Base-by-base conservation (phyloP, 768 basidiomycete species). In the Mycena latifolia region DNA sequence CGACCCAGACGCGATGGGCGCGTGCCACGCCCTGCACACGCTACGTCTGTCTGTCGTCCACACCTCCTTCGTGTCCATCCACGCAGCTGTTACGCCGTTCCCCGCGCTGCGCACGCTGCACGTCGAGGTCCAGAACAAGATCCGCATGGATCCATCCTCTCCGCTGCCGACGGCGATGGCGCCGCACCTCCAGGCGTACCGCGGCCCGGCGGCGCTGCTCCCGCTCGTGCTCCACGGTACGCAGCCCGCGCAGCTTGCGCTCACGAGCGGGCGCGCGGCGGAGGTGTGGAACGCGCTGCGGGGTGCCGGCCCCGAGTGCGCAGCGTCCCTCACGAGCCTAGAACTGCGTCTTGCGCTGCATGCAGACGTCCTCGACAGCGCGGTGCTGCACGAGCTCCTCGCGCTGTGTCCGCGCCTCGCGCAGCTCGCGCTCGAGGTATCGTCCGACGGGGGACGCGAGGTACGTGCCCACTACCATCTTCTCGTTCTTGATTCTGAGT, bases 91-190 rank as follows among this genome's bases (percentile, higher is more conserved):
- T 9, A 17, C 54, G 20, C 55, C 37, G 1, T 63, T 63, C 18
- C 54, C 61, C 27, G 54, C 47, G n/a, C 15, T 63, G 37, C 54
- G 54, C 37, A 47, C 39, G 1, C 54, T 63, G 2, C 31, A 11
- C 11, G n/a, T 63, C 20, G n/a, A 50, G 11, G 1, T 51, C 27
- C 17, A 17, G 7, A 27, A 27, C 18, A 15, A 31, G 1, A 48
- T 53, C 27, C 31, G 14, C 20, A 33, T 14, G 20, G 35, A 27
- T n/a, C n/a, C 14, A 22, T 8, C 14, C 12, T 48, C n/a, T 15
- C n/a, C n/a, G n/a, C 61, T 46, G 3, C 0, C 45, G 2, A 31
- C 61, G 2, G 35, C 53, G 15, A 45, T 55, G 14, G 61, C 37
- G 0, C 47, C 54, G 17, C 54, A 50, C 25, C 61, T 63, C 46